Base-by-base conservation (phyloP, 1,284 basidiomycete species). In the Cryptococcus sp. region DNA sequence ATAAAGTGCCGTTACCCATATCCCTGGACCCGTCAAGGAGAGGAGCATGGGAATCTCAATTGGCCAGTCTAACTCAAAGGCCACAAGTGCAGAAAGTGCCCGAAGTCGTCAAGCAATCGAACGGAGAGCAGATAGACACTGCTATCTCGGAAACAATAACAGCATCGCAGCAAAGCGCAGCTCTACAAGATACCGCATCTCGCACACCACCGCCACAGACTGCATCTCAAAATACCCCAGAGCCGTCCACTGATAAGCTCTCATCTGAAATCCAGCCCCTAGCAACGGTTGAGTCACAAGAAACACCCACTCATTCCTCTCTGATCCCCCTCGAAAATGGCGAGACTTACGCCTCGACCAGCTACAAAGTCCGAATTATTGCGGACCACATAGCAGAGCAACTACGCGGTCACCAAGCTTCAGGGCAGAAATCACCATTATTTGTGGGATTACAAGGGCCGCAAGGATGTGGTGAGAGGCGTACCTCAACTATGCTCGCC, bases 361-460 rank as follows among this genome's bases (percentile, higher is more conserved):
- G 50, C 11, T 74, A 73, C 63, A 77, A 77, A 57, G 65, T 64
- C 1, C 62, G 72, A n/a, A 63, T 72, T 39, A 69, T 75, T 11
- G 63, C 67, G 13, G 53, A 66, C 16, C 68, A 68, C 50, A 62
- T 76, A 34, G 51, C 59, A 13, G 44, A 25, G 8, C 61, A 71
- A 49, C 62, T 69, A 8, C 57, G 65, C 25, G 44, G 19, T 11
- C 67, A 69, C 41, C 59, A 46, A 5, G 22, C 40, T 6, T 44
- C 52, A 15, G 62, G 55, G 2, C 47, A 26, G 13, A 68, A 59
- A n/a, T 58, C 54, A 17, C 71, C 71, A 1, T 47, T 73, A 45
- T 63, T 72, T 61, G 69, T 71, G 3, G 69, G 67, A 11, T 46
- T 71, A 26, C 71, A 72, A 49, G 68, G 71, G 19, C 68, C 70